A percentile compares a stretch with the other conserved stretches of the same genome.
These are phyloP conservation scores for Kentomonas sorsogonicus DNA, from an alignment of 208 protist genomes.

Conservation along the genomic window DNA sequence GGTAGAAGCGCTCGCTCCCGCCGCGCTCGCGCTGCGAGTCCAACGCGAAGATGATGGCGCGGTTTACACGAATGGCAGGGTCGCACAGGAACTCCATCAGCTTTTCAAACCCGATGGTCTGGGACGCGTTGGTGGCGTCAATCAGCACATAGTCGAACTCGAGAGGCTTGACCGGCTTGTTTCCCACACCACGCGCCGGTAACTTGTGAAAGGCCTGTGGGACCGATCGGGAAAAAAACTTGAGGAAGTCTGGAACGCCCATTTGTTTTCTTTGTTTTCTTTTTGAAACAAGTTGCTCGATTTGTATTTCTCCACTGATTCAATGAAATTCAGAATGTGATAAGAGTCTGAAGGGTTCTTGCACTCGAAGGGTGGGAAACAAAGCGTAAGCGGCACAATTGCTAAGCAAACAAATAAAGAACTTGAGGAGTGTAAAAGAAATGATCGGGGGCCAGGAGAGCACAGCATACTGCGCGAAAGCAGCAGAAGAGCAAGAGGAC, in stretches of 20 bases:
- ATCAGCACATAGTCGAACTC: slow-evolving; percentile 79
- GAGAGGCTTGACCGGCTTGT: slow-evolving; percentile 13
- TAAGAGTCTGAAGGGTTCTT: too few relatives aligned
- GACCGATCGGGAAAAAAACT: slow-evolving; percentile 64
- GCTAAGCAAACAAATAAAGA: not conserved
- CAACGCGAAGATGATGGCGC: slow-evolving; percentile 70
- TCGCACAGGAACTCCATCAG: slow-evolving; percentile 42
- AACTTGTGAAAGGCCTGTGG: slow-evolving; percentile 60
- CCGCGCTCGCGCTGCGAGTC: slow-evolving; percentile 68
- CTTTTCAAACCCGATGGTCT: slow-evolving; percentile 61
- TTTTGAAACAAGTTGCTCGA: too few relatives aligned
- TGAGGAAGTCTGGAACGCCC: slow-evolving; percentile 83
- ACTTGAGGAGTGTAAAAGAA: not conserved
- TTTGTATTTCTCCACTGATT: too few relatives aligned
- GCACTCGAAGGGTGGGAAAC: too few relatives aligned
- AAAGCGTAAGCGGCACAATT: not conserved
- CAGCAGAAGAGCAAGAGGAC: too few relatives aligned
- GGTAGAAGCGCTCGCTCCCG: slow-evolving; percentile 49
- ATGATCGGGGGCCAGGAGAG: too few relatives aligned
- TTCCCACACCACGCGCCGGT: slow-evolving; percentile 25
- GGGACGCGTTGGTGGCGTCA: slow-evolving; percentile 77
- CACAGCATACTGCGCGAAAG: too few relatives aligned
- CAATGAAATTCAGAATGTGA: too few relatives aligned
- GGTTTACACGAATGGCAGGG: slow-evolving; percentile 21
- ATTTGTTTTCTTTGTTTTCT: slow-evolving; percentile 23